A percentile compares a stretch with the other conserved stretches of the same genome.
Evolutionary conservation across 768 basidiomycete species (phyloP).

Genomic region (Termitomyces sp.): DNA sequence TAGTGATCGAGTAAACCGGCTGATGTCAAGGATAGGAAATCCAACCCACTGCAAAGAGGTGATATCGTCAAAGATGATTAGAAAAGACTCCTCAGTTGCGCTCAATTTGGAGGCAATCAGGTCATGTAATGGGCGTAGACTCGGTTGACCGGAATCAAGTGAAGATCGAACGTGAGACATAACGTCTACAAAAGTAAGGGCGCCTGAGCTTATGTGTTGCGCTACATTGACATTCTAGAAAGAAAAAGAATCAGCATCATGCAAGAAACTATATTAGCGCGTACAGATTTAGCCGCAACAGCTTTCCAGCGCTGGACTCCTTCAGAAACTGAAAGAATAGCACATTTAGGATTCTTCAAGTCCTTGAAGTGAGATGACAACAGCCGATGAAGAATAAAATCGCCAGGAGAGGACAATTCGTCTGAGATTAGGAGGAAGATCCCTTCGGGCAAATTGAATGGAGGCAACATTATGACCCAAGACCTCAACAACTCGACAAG

Average conservation of each 20-base stretch:
- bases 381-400: slow-evolving; percentile 61
- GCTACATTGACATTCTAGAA: slow-evolving; percentile 33
- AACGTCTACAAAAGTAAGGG: slow-evolving; percentile 52
- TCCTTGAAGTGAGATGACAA: slow-evolving; percentile 50
- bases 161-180: slow-evolving; percentile 26
- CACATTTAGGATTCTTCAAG: slow-evolving; percentile 22
- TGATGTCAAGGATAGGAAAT: slow-evolving; percentile 41
- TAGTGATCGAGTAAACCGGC: slow-evolving; percentile 56
- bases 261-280: slow-evolving; percentile 17
- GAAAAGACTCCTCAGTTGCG: slow-evolving; percentile 8
- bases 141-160: slow-evolving; percentile 15
- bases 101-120: slow-evolving; percentile 23
- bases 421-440: slow-evolving; percentile 64
- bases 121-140: slow-evolving; percentile 30
- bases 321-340: slow-evolving; percentile 56
- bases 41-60: slow-evolving; percentile 71
- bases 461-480: slow-evolving; percentile 36
- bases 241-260: background rate
- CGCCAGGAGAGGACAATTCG: slow-evolving; percentile 62
- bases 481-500: background rate
- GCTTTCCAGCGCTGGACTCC: slow-evolving; percentile 56
- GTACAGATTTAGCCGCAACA: slow-evolving; percentile 57
- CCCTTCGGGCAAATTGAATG: slow-evolving; percentile 45
- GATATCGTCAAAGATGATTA: slow-evolving; percentile 71
- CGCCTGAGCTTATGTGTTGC: slow-evolving; percentile 27